Evolutionary conservation across 1,284 basidiomycete genomes (phyloP), one percentile per base, ranked within the genome.

Genomic region (Paramarasmius palmivorus): DNA sequence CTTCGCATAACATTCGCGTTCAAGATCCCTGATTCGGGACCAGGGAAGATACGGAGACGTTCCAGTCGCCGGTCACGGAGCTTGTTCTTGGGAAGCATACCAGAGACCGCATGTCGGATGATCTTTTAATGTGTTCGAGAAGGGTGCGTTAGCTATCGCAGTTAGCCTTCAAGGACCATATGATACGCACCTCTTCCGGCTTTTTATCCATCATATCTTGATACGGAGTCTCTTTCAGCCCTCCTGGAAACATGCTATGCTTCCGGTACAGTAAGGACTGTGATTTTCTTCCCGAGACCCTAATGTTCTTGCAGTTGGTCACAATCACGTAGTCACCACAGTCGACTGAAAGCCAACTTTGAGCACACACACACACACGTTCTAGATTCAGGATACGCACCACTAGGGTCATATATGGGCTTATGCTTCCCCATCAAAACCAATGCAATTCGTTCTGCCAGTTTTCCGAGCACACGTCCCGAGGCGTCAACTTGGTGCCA

Each of bases 401-500:
- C 84, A 61, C 87, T 82, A 20, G 92, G 93, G 72, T 98, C 93
- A 64, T 93, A 98, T 49, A 97, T 93, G 17, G 97, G 96, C 70
- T 99, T 99, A 73, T 99, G 93, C 76, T 99, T 99, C 68, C 97
- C 97, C 95, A 98, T 98, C 52, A 99, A 81, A 23, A 94, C 92
- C 54, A 92, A 83, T 0, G 97, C 97, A 66, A 99, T 97, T 42
- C 93, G 85, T 63, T 92, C 89, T 5, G 96, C 95, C 5, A 98
- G 83, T 74, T 95, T 93, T 65, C 96, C 97, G 15, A 99, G 80
- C 17, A 96, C 78, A 40, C 95, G 86, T 62, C 93, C 90, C 22
- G 89, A 83, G 14, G 96, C 95, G 62, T 95, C 91, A 57, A 96
- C 92, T 60, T 93, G 92, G 70, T 98, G 95, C 97, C 96, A 99